Conservation (phyloP, 108 stramenopile genomes). For the Discostella pseudostelligera region DNA sequence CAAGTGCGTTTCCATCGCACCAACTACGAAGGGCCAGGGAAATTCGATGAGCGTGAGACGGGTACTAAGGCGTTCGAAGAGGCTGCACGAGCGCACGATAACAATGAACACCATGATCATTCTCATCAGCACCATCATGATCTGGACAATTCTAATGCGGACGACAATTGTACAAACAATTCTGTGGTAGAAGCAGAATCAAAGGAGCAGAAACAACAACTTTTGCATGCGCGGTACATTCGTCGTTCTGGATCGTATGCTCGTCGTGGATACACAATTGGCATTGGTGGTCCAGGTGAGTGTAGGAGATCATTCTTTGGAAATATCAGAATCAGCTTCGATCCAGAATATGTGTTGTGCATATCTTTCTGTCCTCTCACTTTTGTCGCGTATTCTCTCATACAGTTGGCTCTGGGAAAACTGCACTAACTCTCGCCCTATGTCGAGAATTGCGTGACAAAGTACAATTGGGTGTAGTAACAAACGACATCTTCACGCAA, state of each 20-base stretch:
- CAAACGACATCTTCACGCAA: constrained; percentile 98
- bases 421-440: constrained; percentile 80
- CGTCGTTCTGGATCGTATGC: constrained; percentile 43
- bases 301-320: too few species aligned
- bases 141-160: too few species aligned
- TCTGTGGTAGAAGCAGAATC: background rate
- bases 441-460: constrained; percentile 58
- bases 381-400: background rate
- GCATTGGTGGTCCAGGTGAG: constrained; percentile 84
- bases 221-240: constrained; percentile 35
- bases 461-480: constrained; percentile 75
- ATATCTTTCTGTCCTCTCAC: background rate
- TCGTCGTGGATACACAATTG: constrained; percentile 87
- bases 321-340: background rate
- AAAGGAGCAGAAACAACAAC: constrained; percentile 24
- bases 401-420: constrained; percentile 83
- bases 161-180: too few species aligned
- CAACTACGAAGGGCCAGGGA: constrained; percentile 43
- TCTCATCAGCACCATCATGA: constrained; percentile 24
- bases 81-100: constrained; percentile 23
- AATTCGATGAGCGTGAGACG: constrained; percentile 45
- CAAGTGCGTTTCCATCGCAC: constrained; percentile 38
- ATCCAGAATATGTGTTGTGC: background rate
- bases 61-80: constrained; percentile 10
- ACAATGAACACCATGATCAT: constrained; percentile 37